Conservation (phyloP, 2,329 filamentous ascomycete genomes). For the Nemania abortiva region DNA sequence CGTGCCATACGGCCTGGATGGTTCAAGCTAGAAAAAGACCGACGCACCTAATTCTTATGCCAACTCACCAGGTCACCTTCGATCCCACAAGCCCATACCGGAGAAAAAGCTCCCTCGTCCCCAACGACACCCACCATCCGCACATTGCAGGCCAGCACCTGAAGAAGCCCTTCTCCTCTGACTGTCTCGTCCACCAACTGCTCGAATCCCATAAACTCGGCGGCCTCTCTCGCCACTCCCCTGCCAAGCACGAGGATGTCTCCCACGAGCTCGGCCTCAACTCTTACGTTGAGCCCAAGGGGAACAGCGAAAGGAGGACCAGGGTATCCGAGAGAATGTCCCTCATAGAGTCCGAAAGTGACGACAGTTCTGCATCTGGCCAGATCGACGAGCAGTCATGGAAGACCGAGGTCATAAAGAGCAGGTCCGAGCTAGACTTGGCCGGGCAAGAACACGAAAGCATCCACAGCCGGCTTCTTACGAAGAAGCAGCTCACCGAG, state of each 20-base stretch:
- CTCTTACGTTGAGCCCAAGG: conserved; percentile 54
- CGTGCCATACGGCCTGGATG: conserved; percentile 22
- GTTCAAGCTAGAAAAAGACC: background rate
- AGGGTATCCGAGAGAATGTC: conserved; percentile 22
- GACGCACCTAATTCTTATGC: conserved; percentile 6
- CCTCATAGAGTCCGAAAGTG: conserved; percentile 56
- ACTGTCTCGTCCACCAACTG: conserved; percentile 75
- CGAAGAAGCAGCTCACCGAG: conserved; percentile 93
- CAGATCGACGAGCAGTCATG: conserved; percentile 69
- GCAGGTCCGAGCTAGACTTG: conserved; percentile 57
- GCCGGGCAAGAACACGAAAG: conserved; percentile 47
- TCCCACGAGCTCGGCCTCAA: conserved; percentile 48
- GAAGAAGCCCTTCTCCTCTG: conserved; percentile 57
- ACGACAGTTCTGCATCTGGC: conserved; percentile 59
- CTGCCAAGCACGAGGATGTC: conserved; percentile 41
- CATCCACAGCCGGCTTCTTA: conserved; percentile 79
- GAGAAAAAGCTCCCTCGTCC: conserved; percentile 74
- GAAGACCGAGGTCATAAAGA: conserved; percentile 62
- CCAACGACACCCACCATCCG: conserved; percentile 59
- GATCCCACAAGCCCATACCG: conserved; percentile 71
- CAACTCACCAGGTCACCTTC: conserved; percentile 66
- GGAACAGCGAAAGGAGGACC: conserved; percentile 39
- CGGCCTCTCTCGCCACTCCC: conserved; percentile 31
- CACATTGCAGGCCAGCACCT: conserved; percentile 50
- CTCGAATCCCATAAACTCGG: conserved; percentile 66